phyloP scores from a whole-genome alignment of 139 green algal genomes.

The Tetradesmus lagerheimii region DNA sequence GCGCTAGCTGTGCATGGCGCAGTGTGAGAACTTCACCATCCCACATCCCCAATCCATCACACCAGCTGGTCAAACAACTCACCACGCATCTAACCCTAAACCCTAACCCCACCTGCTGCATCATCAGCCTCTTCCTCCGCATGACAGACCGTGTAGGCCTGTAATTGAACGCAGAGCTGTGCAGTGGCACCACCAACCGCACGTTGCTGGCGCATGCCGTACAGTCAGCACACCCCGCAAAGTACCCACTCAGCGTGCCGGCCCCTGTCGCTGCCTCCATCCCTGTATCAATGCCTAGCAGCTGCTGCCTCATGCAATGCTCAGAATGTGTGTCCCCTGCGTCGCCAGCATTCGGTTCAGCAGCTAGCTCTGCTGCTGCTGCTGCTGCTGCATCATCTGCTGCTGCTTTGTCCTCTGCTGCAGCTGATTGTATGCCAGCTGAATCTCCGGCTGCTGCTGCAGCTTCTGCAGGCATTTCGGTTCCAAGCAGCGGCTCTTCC shows the following conservation, averaged over 20 bases:
- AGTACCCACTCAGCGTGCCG: background rate
- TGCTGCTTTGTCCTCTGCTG: background rate
- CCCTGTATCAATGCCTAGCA: background rate
- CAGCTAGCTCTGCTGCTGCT: background rate
- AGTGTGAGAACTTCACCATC: too few relatives aligned
- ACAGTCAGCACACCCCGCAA: background rate
- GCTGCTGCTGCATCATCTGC: background rate
- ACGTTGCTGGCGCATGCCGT: background rate
- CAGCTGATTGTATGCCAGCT: background rate
- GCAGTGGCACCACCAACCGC: conserved; percentile 27
- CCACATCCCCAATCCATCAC: too few relatives aligned
- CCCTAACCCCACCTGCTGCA: conserved; percentile 29
- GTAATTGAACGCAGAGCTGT: conserved; percentile 7
- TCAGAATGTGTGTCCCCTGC: background rate
- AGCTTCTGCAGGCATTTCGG: background rate
- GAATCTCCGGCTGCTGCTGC: background rate
- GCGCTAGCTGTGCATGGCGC: too few relatives aligned
- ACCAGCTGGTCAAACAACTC: too few relatives aligned
- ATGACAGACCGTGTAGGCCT: conserved; percentile 6
- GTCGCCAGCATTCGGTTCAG: too few relatives aligned
- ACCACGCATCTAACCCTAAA: too few relatives aligned
- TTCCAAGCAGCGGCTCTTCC: too few relatives aligned
- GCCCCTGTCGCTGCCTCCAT: background rate
- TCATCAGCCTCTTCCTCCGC: conserved; percentile 6
- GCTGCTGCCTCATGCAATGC: background rate